Conservation (phyloP, 345 rosid genomes). For the Eucalyptus cladocalyx region DNA sequence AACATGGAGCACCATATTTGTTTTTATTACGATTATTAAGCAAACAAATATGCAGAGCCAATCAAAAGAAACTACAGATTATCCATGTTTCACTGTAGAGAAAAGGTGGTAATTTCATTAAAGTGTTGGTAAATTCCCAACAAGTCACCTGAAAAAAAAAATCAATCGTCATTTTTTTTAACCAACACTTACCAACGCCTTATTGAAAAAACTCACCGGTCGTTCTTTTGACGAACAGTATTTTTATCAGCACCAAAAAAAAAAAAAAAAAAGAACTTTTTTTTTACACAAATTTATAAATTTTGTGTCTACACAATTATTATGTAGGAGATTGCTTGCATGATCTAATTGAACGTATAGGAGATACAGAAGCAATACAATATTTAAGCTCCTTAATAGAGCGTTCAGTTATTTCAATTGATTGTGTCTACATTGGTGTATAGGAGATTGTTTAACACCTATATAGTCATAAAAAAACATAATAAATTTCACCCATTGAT, state of each 20-base stretch:
- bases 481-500: too few relatives aligned
- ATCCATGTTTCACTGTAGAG: not conserved
- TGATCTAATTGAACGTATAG: not conserved
- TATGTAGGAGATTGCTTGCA: not conserved
- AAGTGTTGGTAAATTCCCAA: too few relatives aligned
- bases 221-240: not conserved
- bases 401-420: fast-evolving
- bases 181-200: not conserved
- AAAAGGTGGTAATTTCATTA: too few relatives aligned
- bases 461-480: too few relatives aligned
- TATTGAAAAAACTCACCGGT: not conserved
- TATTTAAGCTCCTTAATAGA: not conserved
- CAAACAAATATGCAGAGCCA: not conserved
- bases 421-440: fast-evolving
- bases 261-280: too few relatives aligned
- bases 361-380: not conserved
- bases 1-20: not conserved
- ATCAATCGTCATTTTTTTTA: not conserved
- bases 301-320: too few relatives aligned
- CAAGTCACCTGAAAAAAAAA: too few relatives aligned
- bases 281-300: not conserved
- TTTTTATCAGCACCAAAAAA: too few relatives aligned
- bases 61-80: not conserved
- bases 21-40: not conserved
- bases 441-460: too few relatives aligned